phyloP scores from a whole-genome alignment of 2,329 filamentous ascomycete species.

The Exophiala bonariae region DNA sequence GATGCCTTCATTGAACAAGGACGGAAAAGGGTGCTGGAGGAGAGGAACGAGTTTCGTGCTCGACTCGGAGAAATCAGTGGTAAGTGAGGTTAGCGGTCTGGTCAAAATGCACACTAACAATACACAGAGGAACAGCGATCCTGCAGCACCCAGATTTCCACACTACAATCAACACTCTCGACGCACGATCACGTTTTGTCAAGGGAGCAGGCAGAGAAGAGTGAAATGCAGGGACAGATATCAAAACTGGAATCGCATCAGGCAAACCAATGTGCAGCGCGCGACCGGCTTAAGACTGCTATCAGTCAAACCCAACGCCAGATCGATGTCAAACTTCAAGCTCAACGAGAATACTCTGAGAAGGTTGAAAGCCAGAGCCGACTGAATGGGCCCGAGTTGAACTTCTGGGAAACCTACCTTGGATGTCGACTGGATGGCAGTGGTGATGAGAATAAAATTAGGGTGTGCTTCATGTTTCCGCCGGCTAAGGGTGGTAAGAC shows the following conservation, averaged over 20 bases:
- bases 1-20: conserved; percentile 93
- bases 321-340: conserved; percentile 45
- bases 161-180: conserved; percentile 47
- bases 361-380: conserved; percentile 80
- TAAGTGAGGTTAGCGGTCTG: conserved; percentile 39
- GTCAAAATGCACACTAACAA: neutral
- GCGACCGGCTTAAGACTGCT: conserved; percentile 56
- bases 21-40: conserved; percentile 83
- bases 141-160: conserved; percentile 67
- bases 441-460: conserved; percentile 78
- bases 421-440: conserved; percentile 88
- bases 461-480: conserved; percentile 85
- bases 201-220: conserved; percentile 49
- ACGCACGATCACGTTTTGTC: conserved; percentile 25
- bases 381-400: conserved; percentile 88
- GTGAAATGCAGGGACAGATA: conserved; percentile 63
- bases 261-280: conserved; percentile 54
- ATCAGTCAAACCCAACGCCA: conserved; percentile 52
- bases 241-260: conserved; percentile 56
- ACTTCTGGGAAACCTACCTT: conserved; percentile 92
- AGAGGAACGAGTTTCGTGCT: conserved; percentile 90
- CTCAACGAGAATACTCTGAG: conserved; percentile 55
- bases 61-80: conserved; percentile 88
- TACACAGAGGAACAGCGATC: conserved; percentile 74
- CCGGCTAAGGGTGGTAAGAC: conserved; percentile 60